Evolutionary conservation across 2,329 filamentous ascomycete species (phyloP).

Genomic region (Albophoma yamanashiensis): DNA sequence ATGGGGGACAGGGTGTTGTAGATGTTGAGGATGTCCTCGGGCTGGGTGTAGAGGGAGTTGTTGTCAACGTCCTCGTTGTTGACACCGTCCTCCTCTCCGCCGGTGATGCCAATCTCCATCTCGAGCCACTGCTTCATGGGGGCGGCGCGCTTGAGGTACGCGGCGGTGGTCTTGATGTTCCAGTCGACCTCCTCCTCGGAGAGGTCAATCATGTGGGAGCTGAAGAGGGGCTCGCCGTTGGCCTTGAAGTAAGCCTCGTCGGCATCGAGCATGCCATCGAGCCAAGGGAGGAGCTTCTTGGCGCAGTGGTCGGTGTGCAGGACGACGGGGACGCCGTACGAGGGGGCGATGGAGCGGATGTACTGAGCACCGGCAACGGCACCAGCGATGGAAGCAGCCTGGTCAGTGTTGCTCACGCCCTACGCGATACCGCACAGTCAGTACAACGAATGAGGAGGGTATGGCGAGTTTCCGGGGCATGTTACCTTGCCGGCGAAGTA

Average conservation of each 20-base stretch:
- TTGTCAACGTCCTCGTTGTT: slow-evolving; percentile 98
- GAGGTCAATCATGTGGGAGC: slow-evolving; percentile 96
- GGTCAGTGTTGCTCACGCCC: slow-evolving; percentile 71
- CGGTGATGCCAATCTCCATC: slow-evolving; percentile 85
- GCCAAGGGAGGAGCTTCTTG: slow-evolving; percentile 98
- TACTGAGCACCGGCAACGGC: slow-evolving; percentile 85
- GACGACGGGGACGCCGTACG: slow-evolving; percentile 83
- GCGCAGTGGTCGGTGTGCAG: slow-evolving; percentile 98
- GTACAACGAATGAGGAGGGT: not conserved
- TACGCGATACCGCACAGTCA: slow-evolving; percentile 5
- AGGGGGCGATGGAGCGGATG: slow-evolving; percentile 76
- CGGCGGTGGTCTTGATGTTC: slow-evolving; percentile 86
- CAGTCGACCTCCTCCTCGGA: slow-evolving; percentile 83
- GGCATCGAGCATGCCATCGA: slow-evolving; percentile 89
- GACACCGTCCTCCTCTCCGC: slow-evolving; percentile 95
- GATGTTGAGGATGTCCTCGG: slow-evolving; percentile 89
- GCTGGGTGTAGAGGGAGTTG: slow-evolving; percentile 94
- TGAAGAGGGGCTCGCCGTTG: slow-evolving; percentile 87
- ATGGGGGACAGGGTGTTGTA: slow-evolving; percentile 77
- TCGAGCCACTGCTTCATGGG: slow-evolving; percentile 99
- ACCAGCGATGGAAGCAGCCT: slow-evolving; percentile 81
- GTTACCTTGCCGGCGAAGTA: slow-evolving; percentile 80
- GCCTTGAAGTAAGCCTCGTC: slow-evolving; percentile 94
- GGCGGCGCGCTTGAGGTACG: slow-evolving; percentile 87
- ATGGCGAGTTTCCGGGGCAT: not conserved